phyloP scores from a whole-genome alignment of 371 early-diverging fungal species.

The Entomophthora muscae region DNA sequence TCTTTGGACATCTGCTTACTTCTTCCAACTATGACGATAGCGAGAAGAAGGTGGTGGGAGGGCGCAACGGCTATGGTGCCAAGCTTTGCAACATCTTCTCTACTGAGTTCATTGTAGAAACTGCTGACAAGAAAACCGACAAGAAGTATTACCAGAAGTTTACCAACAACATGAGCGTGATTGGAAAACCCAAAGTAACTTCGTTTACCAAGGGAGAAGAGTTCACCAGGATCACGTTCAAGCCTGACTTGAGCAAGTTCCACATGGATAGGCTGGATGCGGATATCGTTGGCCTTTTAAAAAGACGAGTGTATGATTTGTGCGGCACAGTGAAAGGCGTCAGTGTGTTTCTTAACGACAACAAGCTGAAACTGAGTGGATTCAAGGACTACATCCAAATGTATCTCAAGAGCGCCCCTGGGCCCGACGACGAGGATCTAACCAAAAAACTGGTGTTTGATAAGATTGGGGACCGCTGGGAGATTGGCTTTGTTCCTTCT shows the following conservation, averaged over 20 bases:
- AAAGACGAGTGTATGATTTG: conserved; percentile 95
- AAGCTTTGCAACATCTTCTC: conserved; percentile 99
- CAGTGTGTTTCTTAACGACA: conserved; percentile 85
- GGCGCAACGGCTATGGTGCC: conserved; percentile 99
- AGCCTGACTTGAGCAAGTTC: conserved; percentile 92
- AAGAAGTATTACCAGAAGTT: conserved; percentile 73
- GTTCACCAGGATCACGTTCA: conserved; percentile 89
- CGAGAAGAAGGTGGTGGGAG: conserved; percentile 98
- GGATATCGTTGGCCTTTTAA: conserved; percentile 78
- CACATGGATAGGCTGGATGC: conserved; percentile 75
- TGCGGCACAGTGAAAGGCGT: conserved; percentile 84
- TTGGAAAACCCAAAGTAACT: conserved; percentile 54
- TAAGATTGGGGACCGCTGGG: conserved; percentile 75
- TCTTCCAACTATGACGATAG: conserved; percentile 98
- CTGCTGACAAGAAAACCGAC: conserved; percentile 57
- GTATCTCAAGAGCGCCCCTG: conserved; percentile 28
- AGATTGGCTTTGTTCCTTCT: conserved; percentile 70
- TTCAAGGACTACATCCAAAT: conserved; percentile 90
- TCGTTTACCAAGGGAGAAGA: conserved; percentile 37
- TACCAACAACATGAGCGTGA: conserved; percentile 72
- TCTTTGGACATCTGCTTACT: conserved; percentile 98
- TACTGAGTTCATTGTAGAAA: conserved; percentile 94
- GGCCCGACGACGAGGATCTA: conserved; percentile 14
- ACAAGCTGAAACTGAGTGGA: conserved; percentile 58
- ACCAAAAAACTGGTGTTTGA: conserved; percentile 1